Evolutionary conservation across 192 early-diverging fungal genomes (phyloP).

Genomic region (Umbelopsis isabellina): DNA sequence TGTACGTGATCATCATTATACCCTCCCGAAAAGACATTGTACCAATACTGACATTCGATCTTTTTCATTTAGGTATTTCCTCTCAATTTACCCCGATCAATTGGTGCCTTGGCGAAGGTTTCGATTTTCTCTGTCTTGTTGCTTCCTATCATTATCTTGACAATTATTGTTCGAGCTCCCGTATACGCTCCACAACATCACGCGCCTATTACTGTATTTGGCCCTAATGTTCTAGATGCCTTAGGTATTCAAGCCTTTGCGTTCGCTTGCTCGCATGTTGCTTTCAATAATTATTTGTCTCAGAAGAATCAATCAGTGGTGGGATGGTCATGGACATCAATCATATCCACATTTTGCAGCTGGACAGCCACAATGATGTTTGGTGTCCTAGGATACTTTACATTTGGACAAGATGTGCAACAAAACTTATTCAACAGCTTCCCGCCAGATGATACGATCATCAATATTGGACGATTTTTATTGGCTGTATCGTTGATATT

Average conservation of each 20-base stretch:
- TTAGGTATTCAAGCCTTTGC: constrained; percentile 72
- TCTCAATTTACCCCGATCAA: constrained; percentile 62
- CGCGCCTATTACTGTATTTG: constrained; percentile 53
- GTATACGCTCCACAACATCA: constrained; percentile 54
- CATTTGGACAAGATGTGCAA: constrained; percentile 61
- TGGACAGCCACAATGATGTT: constrained; percentile 62
- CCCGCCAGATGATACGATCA: constrained; percentile 53
- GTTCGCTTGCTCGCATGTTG: constrained; percentile 65
- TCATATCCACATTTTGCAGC: constrained; percentile 51
- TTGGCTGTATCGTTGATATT: constrained; percentile 64
- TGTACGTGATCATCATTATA: constrained; percentile 35
- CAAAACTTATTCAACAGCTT: constrained; percentile 74
- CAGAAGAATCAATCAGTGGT: constrained; percentile 45
- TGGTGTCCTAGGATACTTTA: constrained; percentile 60
- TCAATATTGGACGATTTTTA: constrained; percentile 62
- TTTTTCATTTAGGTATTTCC: constrained; percentile 53
- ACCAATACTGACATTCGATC: not conserved
- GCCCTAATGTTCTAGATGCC: constrained; percentile 61
- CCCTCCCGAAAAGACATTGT: not conserved
- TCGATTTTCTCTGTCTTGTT: constrained; percentile 63
- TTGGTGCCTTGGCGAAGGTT: constrained; percentile 57
- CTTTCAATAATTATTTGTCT: constrained; percentile 59
- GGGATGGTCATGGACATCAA: constrained; percentile 52
- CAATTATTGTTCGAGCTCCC: constrained; percentile 60
- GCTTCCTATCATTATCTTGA: constrained; percentile 63